These are phyloP conservation scores for Saturnispora hagleri DNA, from an alignment of 805 yeast genomes.

Conservation along the genomic window DNA sequence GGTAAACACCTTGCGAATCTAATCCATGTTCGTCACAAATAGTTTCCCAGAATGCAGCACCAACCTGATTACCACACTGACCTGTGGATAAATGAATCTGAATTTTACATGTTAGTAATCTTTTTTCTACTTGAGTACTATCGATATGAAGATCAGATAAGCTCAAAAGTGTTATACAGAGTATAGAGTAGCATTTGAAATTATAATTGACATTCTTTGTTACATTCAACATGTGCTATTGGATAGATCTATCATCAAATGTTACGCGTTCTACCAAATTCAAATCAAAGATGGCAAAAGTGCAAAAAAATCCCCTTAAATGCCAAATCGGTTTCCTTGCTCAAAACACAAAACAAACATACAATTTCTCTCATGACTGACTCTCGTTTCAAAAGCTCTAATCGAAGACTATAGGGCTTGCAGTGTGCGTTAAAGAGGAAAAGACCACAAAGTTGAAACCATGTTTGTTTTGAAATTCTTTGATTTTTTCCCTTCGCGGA, in stretches of 20 bases:
- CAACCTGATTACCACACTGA: slow-evolving; percentile 98
- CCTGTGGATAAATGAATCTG: slow-evolving; percentile 94
- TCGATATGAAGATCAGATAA: background rate
- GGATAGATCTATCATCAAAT: background rate
- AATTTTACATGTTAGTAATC: slow-evolving; percentile 1
- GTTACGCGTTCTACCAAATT: slow-evolving; percentile 1
- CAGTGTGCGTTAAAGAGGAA: background rate
- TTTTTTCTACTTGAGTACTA: background rate
- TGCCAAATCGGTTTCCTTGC: no score
- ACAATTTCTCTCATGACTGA: slow-evolving; percentile 8
- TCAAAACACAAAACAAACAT: background rate
- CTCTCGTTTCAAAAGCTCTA: background rate
- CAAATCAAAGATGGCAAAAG: background rate
- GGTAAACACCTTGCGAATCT: slow-evolving; percentile 65
- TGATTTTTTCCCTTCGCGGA: slow-evolving; percentile 1
- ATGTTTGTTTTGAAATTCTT: slow-evolving; percentile 1
- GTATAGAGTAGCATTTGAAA: background rate
- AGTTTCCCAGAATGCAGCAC: slow-evolving; percentile 92
- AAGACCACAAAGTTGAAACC: background rate
- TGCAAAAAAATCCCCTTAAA: background rate
- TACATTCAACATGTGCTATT: background rate
- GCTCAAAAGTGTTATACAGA: background rate
- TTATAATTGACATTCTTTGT: background rate
- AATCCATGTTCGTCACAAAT: slow-evolving; percentile 84
- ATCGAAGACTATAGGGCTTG: background rate